These are phyloP conservation scores for Talaromyces adpressus DNA, from an alignment of 495 filamentous ascomycete species.

Conservation along the genomic window DNA sequence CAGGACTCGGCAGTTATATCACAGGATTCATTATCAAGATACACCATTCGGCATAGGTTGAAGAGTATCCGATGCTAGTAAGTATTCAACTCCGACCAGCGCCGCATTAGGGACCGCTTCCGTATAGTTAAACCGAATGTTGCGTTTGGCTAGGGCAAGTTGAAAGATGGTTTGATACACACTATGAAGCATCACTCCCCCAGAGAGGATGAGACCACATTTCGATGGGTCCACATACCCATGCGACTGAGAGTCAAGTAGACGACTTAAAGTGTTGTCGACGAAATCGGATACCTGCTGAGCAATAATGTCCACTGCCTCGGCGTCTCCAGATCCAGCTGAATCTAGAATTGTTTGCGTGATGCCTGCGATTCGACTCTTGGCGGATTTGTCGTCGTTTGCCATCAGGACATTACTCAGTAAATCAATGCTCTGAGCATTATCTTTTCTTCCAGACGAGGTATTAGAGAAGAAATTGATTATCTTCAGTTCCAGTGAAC, in stretches of 20 bases:
- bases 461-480: constrained; percentile 13
- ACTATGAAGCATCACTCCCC: constrained; percentile 20
- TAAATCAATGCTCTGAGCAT: constrained; percentile 12
- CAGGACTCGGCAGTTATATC: background rate
- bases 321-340: constrained; percentile 4
- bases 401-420: constrained; percentile 16
- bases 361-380: constrained; percentile 18
- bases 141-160: background rate
- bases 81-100: constrained; percentile 5
- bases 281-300: constrained; percentile 14
- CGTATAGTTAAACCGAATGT: constrained; percentile 1
- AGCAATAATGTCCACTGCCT: constrained; percentile 15
- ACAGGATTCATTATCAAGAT: background rate
- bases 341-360: constrained; percentile 16
- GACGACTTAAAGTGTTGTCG: constrained; percentile 14
- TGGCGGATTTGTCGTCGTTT: constrained; percentile 9
- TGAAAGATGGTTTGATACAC: constrained; percentile 13
- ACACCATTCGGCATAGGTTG: background rate
- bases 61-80: constrained; percentile 1
- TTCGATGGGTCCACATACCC: constrained; percentile 12
- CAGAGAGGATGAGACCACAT: constrained; percentile 19
- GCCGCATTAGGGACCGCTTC: constrained; percentile 4
- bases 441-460: constrained; percentile 1
- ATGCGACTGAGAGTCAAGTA: constrained; percentile 13
- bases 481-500: constrained; percentile 10